A percentile compares a stretch with the other conserved stretches of the same genome.
These are phyloP conservation scores for Tricholoma terreum DNA, from an alignment of 768 basidiomycete genomes.

Conservation along the genomic window DNA sequence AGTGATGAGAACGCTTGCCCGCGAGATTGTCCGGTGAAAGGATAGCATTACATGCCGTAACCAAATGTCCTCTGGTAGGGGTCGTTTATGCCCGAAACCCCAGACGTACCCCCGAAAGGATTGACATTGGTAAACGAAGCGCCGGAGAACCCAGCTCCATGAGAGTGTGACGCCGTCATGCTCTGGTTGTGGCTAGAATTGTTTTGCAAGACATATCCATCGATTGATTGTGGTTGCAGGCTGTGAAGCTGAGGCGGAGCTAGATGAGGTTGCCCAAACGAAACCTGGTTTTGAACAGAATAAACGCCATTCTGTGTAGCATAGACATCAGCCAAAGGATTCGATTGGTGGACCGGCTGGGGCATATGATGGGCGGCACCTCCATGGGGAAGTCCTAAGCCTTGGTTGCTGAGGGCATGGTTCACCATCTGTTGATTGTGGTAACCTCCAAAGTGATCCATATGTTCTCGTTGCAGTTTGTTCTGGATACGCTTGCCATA, in stretches of 20 bases:
- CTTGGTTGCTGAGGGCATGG: constrained; percentile 56
- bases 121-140: constrained; percentile 47
- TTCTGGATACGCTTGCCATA: constrained; percentile 99
- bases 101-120: constrained; percentile 53
- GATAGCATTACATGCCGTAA: constrained; percentile 69
- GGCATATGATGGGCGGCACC: constrained; percentile 55
- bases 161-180: constrained; percentile 55
- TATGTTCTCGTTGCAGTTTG: constrained; percentile 93
- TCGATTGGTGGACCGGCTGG: constrained; percentile 48
- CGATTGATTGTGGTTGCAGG: constrained; percentile 71
- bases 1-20: constrained; percentile 23
- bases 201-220: constrained; percentile 78
- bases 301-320: constrained; percentile 61
- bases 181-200: constrained; percentile 64
- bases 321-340: constrained; percentile 65
- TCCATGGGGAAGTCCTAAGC: constrained; percentile 40
- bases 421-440: constrained; percentile 58
- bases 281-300: constrained; percentile 47
- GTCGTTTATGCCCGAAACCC: constrained; percentile 57
- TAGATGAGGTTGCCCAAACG: constrained; percentile 58
- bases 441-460: constrained; percentile 64
- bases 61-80: constrained; percentile 69
- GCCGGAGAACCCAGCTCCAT: constrained; percentile 56
- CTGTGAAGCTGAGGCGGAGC: constrained; percentile 49
- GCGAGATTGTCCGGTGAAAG: constrained; percentile 18